Base-by-base conservation (phyloP, 768 basidiomycete species). In the Xanthoconium stramineum region DNA sequence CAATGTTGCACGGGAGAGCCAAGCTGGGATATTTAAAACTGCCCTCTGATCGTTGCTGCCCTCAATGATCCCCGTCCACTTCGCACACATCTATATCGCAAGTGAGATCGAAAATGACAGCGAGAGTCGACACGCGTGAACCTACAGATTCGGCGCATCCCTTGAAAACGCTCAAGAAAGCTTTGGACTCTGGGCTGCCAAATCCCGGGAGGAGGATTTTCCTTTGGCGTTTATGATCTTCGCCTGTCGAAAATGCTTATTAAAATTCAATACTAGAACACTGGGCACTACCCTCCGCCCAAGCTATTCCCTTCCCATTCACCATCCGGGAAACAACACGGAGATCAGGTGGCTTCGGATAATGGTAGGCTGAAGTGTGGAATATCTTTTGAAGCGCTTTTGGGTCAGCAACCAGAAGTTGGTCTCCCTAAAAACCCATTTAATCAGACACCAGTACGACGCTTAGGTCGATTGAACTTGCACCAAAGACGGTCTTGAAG, bases 191-290 rank as follows among this genome's bases (percentile, higher is more conserved):
- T 1, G 77, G 76, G 10, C 67, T 74, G 50, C 82, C 81, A 55
- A 84, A 84, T 3, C 80, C 82, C 3, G 81, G 82, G 47, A 80
- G 71, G 74, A 83, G 77, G 20, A 81, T 73, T 58, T 75, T 82
- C 55, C 80, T 69, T 52, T 84, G 82, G 44, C 83, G 75, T 62
- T 72, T 80, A 57, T 84, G 83, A 35, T 69, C 76, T n/a, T 75
- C 69, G 3, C 76, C 70, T 71, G 46, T 43, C 6, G 44, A 51
- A 37, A 39, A 30, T 6, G n/a, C 17, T 48, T 28, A 39, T 40
- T 48, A 29, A 14, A 45, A 36, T 42, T n/a, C 72, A 74, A 29
- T 10, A 1, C 40, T 7, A 14, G 47, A 37, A 48, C 5, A 13
- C 7, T 9, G n/a, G 40, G 12, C 3, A 54, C 20, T 50, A 79